Conservation (phyloP, 2,329 filamentous ascomycete species). For the Alternaria sp. region DNA sequence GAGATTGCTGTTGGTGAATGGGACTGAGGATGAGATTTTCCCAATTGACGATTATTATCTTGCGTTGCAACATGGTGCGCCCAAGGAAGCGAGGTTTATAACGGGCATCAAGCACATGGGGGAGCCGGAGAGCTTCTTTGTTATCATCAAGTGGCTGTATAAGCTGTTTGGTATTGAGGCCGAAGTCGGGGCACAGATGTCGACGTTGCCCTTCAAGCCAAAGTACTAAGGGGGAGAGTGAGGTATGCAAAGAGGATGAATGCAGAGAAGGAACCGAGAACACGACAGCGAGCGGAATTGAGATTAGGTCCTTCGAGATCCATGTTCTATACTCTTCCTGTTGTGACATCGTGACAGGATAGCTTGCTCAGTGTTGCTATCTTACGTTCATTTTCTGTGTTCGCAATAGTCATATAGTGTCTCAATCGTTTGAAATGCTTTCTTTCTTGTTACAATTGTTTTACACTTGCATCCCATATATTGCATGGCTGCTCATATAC, state of each 20-base stretch:
- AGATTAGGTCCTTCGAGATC: not conserved
- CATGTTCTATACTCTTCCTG: not conserved
- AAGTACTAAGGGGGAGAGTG: slow-evolving; percentile 47
- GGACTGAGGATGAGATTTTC: slow-evolving; percentile 68
- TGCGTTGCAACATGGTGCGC: slow-evolving; percentile 61
- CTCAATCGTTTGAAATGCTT: not conserved
- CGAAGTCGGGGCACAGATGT: slow-evolving; percentile 56
- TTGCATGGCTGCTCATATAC: not conserved
- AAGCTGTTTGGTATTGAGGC: slow-evolving; percentile 57
- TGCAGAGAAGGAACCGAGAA: not conserved
- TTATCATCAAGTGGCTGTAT: slow-evolving; percentile 61
- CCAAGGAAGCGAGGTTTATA: slow-evolving; percentile 63
- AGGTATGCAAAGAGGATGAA: not conserved
- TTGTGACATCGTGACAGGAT: not conserved
- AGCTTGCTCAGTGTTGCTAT: not conserved
- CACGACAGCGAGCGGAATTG: not conserved
- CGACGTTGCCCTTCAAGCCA: slow-evolving; percentile 57
- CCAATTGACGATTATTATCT: slow-evolving; percentile 69
- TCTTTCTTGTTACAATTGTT: not conserved
- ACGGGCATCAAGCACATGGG: slow-evolving; percentile 60
- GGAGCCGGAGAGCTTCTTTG: slow-evolving; percentile 59
- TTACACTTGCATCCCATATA: not conserved
- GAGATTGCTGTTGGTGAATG: slow-evolving; percentile 65
- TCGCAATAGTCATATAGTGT: no score
- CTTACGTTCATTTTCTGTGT: not conserved